Evolutionary conservation across 2,329 filamentous ascomycete genomes (phyloP).

Genomic region (Cordyceps fumosorosea): DNA sequence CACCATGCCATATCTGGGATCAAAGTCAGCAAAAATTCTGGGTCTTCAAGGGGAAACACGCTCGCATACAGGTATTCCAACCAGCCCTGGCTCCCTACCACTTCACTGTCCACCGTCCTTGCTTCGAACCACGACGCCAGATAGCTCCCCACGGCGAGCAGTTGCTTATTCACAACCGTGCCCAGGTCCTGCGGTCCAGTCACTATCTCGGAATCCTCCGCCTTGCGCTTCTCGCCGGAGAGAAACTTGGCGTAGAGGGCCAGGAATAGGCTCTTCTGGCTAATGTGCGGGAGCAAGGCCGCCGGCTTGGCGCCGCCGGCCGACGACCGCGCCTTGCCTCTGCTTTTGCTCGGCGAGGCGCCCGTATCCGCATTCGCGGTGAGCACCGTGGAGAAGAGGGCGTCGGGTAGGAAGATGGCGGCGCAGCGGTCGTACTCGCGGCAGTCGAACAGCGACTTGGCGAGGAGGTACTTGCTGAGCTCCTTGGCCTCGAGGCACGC

Average conservation of each 20-base stretch:
- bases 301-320: constrained; percentile 13
- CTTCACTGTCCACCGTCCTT: constrained; percentile 49
- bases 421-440: constrained; percentile 92
- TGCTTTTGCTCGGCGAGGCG: constrained; percentile 54
- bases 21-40: background rate
- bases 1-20: constrained; percentile 70
- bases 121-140: constrained; percentile 76
- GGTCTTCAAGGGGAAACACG: background rate
- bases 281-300: constrained; percentile 48
- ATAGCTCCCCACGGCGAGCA: constrained; percentile 66
- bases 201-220: constrained; percentile 96
- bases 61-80: constrained; percentile 67
- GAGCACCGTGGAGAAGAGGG: constrained; percentile 63
- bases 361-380: constrained; percentile 38
- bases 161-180: constrained; percentile 75
- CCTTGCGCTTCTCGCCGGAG: constrained; percentile 89
- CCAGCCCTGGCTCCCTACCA: constrained; percentile 75
- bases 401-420: constrained; percentile 77
- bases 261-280: constrained; percentile 88
- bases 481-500: constrained; percentile 71
- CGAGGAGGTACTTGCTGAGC: constrained; percentile 75
- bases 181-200: constrained; percentile 88
- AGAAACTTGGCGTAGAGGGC: constrained; percentile 89
- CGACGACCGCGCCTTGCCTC: constrained; percentile 32
- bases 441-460: constrained; percentile 92